Evolutionary conservation across 1,139 yeast species (phyloP), one percentile per base, ranked within the genome.

Genomic region (Kazachstania sp.): DNA sequence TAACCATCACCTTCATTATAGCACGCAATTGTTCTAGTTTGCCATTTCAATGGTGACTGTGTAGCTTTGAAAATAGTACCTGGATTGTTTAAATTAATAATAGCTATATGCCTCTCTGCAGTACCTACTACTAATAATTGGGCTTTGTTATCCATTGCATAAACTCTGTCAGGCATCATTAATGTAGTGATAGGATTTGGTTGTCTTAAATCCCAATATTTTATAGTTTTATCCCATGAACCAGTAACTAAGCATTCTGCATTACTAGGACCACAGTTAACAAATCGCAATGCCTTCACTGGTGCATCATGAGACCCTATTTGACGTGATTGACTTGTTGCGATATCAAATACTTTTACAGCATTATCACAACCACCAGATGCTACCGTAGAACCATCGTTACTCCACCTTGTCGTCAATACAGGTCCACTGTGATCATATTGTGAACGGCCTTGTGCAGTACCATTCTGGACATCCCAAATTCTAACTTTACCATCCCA

Each of bases 401-500:
- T 55, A 23, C 92, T 77, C 90, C 96, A 94, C 56, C 86, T 75
- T 1, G 90, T 79, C 11, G 85, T 71, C 46, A 94, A 71, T 5
- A 86, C 96, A 0, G 98, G 97, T 0, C 79, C 97, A 31, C 82
- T 86, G 62, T 92, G 97, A 60, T 87, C 95, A 64, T 77, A 90
- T 62, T 90, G 66, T 1, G 97, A 96, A 46, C 95, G 71, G 7
- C 97, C 97, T 59, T 86, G 94, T 2, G 81, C 71, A 37, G 69
- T 67, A 34, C 80, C 79, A 54, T 74, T 78, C 53, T 80, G 80
- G 26, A 90, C 80, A 65, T 92, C 97, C 72, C 94, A 94, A 50
- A 94, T 83, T 50, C 98, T 76, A 36, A 87, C 96, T 63, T 88
- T 88, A 59, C 85, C 86, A 68, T 94, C 99, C 98, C 99, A 94